phyloP scores from a whole-genome alignment of 1,139 yeast species.

The Saccharomyces hybrid region DNA sequence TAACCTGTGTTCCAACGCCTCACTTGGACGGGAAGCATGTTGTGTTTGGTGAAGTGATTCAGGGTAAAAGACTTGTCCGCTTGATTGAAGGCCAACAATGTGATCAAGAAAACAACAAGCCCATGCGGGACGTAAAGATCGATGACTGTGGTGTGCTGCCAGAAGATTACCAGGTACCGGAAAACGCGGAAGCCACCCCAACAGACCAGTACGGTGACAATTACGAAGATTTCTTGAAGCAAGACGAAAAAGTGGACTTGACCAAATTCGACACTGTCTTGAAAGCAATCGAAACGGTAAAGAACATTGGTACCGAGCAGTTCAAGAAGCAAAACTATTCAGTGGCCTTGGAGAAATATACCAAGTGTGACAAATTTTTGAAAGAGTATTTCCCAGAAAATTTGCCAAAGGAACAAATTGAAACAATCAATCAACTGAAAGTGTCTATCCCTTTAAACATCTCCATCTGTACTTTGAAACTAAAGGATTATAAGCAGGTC shows the following conservation, averaged over 20 bases:
- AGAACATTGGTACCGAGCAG: slow-evolving; percentile 68
- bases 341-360: slow-evolving; percentile 57
- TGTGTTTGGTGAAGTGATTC: slow-evolving; percentile 82
- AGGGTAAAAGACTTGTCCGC: slow-evolving; percentile 77
- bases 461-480: slow-evolving; percentile 65
- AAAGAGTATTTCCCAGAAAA: slow-evolving; percentile 71
- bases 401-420: slow-evolving; percentile 45
- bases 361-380: slow-evolving; percentile 60
- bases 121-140: slow-evolving; percentile 57
- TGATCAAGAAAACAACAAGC: slow-evolving; percentile 51
- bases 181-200: slow-evolving; percentile 37
- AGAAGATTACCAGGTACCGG: slow-evolving; percentile 41
- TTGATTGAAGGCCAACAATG: slow-evolving; percentile 65
- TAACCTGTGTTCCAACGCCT: slow-evolving; percentile 77
- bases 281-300: slow-evolving; percentile 57
- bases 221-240: slow-evolving; percentile 70
- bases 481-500: slow-evolving; percentile 48
- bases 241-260: slow-evolving; percentile 59
- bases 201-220: slow-evolving; percentile 76
- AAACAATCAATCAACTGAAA: slow-evolving; percentile 45
- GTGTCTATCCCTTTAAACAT: slow-evolving; percentile 61
- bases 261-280: slow-evolving; percentile 56
- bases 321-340: slow-evolving; percentile 57
- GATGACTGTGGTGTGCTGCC: slow-evolving; percentile 76
- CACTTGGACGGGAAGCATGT: slow-evolving; percentile 93